These are phyloP conservation scores for Stylonectria norvegica DNA, from an alignment of 2,329 filamentous ascomycete genomes.

Conservation along the genomic window DNA sequence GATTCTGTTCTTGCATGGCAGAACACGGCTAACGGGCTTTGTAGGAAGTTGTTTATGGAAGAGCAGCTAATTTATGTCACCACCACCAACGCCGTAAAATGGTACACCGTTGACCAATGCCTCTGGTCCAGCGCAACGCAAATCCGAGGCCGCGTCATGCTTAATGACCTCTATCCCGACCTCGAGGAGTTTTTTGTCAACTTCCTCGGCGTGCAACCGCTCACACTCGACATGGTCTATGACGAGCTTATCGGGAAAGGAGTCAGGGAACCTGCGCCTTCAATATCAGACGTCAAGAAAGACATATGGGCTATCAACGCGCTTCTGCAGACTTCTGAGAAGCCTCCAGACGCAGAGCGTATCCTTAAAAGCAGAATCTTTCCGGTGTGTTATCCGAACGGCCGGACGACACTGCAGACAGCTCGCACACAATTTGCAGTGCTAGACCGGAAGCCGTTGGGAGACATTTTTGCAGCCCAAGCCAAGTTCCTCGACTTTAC, in stretches of 20 bases:
- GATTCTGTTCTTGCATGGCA: background rate
- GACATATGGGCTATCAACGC: conserved; percentile 33
- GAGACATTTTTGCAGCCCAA: conserved; percentile 23
- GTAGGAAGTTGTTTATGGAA: conserved; percentile 6
- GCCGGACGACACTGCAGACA: conserved; percentile 8
- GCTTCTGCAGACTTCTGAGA: conserved; percentile 18
- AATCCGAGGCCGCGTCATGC: conserved; percentile 23
- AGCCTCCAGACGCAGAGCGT: conserved; percentile 2
- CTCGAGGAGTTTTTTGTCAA: conserved; percentile 31
- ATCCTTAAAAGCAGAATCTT: conserved; percentile 17
- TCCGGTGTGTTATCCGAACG: conserved; percentile 23
- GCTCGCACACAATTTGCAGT: conserved; percentile 31
- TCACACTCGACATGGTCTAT: conserved; percentile 31
- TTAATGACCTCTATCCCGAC: conserved; percentile 28
- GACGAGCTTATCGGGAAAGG: conserved; percentile 27
- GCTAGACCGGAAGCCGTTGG: conserved; percentile 30
- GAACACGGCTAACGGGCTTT: background rate
- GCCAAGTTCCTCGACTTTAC: conserved; percentile 36
- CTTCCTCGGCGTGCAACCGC: conserved; percentile 26
- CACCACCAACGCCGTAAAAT: conserved; percentile 12
- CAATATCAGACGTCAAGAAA: conserved; percentile 26
- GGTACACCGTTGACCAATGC: conserved; percentile 30
- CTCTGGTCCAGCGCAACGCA: conserved; percentile 33
- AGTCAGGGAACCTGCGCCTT: background rate
- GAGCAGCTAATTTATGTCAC: conserved; percentile 13